Conservation (phyloP, 768 basidiomycete species). For the Tulasnella sp. region DNA sequence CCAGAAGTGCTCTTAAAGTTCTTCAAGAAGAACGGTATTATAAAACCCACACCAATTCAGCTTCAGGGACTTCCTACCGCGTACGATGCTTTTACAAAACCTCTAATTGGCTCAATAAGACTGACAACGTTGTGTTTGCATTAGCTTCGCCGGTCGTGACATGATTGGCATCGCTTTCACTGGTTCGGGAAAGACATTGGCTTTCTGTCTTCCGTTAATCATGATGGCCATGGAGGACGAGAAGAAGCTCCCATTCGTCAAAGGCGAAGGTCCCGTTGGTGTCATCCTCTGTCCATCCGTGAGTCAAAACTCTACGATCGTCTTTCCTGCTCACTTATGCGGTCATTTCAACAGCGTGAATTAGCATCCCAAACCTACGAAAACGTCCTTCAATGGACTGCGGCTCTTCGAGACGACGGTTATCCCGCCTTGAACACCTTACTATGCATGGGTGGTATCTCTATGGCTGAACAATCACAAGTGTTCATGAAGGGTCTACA, state of each 20-base stretch:
- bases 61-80: conserved; percentile 94
- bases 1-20: conserved; percentile 75
- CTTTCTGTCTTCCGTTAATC: conserved; percentile 94
- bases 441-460: conserved; percentile 95
- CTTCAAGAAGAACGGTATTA: conserved; percentile 78
- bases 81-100: conserved; percentile 40
- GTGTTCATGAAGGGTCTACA: conserved; percentile 86
- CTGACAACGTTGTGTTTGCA: not conserved
- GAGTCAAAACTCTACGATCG: conserved; percentile 14
- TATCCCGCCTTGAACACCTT: conserved; percentile 84
- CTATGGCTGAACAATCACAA: conserved; percentile 95
- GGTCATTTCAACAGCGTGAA: conserved; percentile 48
- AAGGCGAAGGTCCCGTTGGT: conserved; percentile 96
- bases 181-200: conserved; percentile 97
- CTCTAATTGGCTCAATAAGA: not conserved
- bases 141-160: conserved; percentile 87
- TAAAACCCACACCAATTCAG: conserved; percentile 88
- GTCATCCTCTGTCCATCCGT: conserved; percentile 88
- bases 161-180: conserved; percentile 99
- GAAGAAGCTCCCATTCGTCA: conserved; percentile 74
- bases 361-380: conserved; percentile 96
- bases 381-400: conserved; percentile 81
- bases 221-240: conserved; percentile 97
- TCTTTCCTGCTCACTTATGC: not conserved
- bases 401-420: conserved; percentile 66